phyloP scores from a whole-genome alignment of 148 eudicot genomes.

The Suaeda aralocaspica region DNA sequence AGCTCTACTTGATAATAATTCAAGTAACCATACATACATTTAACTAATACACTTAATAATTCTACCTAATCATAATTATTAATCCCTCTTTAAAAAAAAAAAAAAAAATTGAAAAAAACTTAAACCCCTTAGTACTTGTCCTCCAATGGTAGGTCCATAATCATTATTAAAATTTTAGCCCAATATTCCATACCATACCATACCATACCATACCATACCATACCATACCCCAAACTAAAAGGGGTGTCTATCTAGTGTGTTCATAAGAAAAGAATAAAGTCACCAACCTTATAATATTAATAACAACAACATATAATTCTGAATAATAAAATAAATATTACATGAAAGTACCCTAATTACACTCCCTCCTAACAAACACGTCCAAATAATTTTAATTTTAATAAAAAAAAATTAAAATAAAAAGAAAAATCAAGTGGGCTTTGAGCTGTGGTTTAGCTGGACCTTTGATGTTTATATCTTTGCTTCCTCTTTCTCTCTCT shows the following conservation, averaged over 20 bases:
- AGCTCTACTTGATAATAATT: slow-evolving; percentile 8
- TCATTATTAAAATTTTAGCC: background rate
- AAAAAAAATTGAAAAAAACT: slow-evolving; percentile 1
- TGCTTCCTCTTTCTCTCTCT: slow-evolving; percentile 14
- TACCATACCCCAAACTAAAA: background rate
- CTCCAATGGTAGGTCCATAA: slow-evolving; percentile 25
- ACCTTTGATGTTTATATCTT: slow-evolving; percentile 32
- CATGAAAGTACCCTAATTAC: background rate
- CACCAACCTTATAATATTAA: slow-evolving; percentile 9
- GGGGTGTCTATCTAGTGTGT: background rate
- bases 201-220: slow-evolving; percentile 8
- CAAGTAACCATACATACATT: background rate
- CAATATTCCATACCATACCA: background rate
- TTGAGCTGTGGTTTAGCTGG: slow-evolving; percentile 99
- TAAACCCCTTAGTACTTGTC: slow-evolving; percentile 1
- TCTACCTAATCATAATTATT: slow-evolving; percentile 17
- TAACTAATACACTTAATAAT: slow-evolving; percentile 16
- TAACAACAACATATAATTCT: background rate
- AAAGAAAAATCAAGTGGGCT: slow-evolving; percentile 49
- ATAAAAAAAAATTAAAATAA: background rate
- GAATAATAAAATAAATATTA: background rate
- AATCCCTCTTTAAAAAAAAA: too few relatives aligned
- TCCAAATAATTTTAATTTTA: too few relatives aligned
- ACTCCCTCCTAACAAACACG: slow-evolving; percentile 2
- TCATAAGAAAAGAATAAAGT: slow-evolving; percentile 16